These are phyloP conservation scores for Thecaphora thlaspeos DNA, from an alignment of 1,284 basidiomycete genomes.

Conservation along the genomic window DNA sequence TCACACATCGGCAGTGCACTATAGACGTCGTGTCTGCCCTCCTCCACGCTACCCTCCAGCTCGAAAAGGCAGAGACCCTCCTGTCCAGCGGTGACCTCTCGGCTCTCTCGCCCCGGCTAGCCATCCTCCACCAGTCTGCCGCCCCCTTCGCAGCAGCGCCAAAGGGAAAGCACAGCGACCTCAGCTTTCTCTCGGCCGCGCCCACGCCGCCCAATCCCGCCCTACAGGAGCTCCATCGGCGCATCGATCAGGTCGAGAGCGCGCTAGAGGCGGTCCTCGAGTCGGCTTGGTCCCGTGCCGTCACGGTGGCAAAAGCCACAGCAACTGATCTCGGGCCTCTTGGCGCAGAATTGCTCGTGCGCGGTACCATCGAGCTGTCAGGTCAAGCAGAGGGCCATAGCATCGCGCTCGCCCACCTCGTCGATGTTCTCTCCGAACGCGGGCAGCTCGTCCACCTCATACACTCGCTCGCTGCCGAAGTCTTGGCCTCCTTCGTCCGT, in stretches of 20 bases:
- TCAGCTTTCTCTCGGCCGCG: not conserved
- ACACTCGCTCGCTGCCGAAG: not conserved
- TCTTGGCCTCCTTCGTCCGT: not conserved
- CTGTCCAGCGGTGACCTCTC: not conserved
- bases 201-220: not conserved
- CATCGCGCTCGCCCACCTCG: not conserved
- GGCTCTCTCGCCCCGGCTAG: not conserved
- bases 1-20: not conserved
- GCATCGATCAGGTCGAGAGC: not conserved
- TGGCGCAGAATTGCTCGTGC: not conserved
- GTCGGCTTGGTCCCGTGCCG: not conserved
- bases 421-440: not conserved
- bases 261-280: not conserved
- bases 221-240: not conserved
- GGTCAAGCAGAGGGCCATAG: not conserved
- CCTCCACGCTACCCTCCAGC: not conserved
- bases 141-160: too few relatives aligned
- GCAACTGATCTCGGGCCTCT: conserved; percentile 21
- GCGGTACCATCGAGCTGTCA: not conserved
- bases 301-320: conserved; percentile 7
- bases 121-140: not conserved
- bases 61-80: not conserved
- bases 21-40: not conserved
- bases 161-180: not conserved
- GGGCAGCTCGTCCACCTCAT: not conserved